Evolutionary conservation across 2,329 filamentous ascomycete genomes (phyloP).

Genomic region (Aspergillus sp.): DNA sequence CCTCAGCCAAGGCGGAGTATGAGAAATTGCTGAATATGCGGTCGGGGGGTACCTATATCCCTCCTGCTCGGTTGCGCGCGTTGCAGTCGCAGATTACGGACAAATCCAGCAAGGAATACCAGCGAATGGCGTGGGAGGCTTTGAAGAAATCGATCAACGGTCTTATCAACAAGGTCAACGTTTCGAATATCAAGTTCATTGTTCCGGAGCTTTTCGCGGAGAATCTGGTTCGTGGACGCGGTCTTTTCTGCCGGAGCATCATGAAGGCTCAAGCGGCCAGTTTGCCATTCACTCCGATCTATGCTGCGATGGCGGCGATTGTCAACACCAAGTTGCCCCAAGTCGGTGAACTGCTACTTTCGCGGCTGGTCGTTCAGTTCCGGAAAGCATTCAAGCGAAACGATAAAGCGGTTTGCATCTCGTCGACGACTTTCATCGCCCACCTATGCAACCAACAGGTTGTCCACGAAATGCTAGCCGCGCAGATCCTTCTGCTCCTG

Average conservation of each 20-base stretch:
- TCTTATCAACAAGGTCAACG: conserved; percentile 98
- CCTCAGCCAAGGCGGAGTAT: conserved; percentile 82
- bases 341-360: conserved; percentile 83
- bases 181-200: conserved; percentile 94
- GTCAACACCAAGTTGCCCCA: conserved; percentile 96
- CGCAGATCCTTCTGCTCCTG: conserved; percentile 84
- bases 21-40: conserved; percentile 86
- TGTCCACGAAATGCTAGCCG: conserved; percentile 83
- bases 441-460: conserved; percentile 96
- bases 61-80: conserved; percentile 78
- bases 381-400: conserved; percentile 92
- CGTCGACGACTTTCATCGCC: conserved; percentile 87
- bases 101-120: conserved; percentile 91
- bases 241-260: conserved; percentile 88
- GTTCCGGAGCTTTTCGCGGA: conserved; percentile 93
- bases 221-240: conserved; percentile 83
- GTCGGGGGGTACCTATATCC: conserved; percentile 93
- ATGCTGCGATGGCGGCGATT: conserved; percentile 89
- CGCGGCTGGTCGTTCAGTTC: conserved; percentile 81
- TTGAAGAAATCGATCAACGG: conserved; percentile 98
- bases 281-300: conserved; percentile 92
- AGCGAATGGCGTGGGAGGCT: conserved; percentile 98
- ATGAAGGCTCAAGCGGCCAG: conserved; percentile 98
- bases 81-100: conserved; percentile 96
- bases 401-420: conserved; percentile 91